phyloP scores from a whole-genome alignment of 225 moss, liverwort and hornwort species.

The Antitrichia curtipendula region DNA sequence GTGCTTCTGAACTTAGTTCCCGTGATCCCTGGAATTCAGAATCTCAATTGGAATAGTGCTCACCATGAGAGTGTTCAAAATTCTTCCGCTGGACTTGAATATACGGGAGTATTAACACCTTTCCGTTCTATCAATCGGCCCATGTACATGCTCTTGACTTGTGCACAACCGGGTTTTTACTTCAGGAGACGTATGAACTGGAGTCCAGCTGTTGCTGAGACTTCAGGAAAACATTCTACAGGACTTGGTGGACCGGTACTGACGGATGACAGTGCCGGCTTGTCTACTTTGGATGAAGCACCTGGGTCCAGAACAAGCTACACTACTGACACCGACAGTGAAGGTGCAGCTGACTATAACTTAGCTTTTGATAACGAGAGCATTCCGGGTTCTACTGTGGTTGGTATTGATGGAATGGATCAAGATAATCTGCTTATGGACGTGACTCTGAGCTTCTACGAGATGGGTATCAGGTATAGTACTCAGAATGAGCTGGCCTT shows the following conservation, averaged over 20 bases:
- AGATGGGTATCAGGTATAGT: constrained; percentile 63
- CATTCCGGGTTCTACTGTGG: constrained; percentile 44
- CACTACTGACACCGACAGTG: constrained; percentile 1
- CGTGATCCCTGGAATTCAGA: background rate
- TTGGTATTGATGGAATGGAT: constrained; percentile 80
- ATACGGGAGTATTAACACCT: background rate
- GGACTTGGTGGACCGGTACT: constrained; percentile 2
- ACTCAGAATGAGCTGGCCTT: background rate
- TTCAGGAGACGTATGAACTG: constrained; percentile 9
- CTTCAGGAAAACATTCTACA: background rate
- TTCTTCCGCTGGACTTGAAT: background rate
- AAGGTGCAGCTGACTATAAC: constrained; percentile 18
- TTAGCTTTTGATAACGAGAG: constrained; percentile 55
- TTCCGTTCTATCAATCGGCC: background rate
- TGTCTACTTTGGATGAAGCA: constrained; percentile 23
- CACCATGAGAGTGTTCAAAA: background rate
- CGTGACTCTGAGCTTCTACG: constrained; percentile 78
- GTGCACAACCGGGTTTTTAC: background rate
- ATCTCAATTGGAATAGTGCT: background rate
- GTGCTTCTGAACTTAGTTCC: background rate
- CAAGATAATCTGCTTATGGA: constrained; percentile 90
- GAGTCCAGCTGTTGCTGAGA: constrained; percentile 7
- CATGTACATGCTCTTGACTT: background rate
- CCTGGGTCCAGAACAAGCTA: constrained; percentile 29
- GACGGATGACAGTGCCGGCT: background rate